These are phyloP conservation scores for Quercus parvula DNA, from an alignment of 306 rosid species.

Conservation along the genomic window DNA sequence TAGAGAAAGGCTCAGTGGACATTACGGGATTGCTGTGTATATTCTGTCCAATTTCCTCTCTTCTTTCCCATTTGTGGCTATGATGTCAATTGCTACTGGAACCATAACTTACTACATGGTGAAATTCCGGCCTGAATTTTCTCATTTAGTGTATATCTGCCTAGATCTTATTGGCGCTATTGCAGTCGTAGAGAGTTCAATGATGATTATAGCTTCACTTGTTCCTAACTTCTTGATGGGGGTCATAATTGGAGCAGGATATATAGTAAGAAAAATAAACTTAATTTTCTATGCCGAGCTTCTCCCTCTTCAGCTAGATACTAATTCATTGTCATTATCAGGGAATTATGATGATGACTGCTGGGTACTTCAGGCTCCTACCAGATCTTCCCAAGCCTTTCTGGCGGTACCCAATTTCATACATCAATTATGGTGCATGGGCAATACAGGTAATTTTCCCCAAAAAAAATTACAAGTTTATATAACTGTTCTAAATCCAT, in stretches of 20 bases:
- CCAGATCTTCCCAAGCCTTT: slow-evolving; percentile 71
- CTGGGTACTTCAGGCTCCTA: slow-evolving; percentile 66
- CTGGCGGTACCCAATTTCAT: slow-evolving; percentile 89
- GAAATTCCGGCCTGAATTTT: slow-evolving; percentile 55
- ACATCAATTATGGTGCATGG: slow-evolving; percentile 85
- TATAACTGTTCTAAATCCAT: too few species aligned
- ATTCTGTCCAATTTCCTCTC: slow-evolving; percentile 74
- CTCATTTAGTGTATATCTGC: slow-evolving; percentile 43
- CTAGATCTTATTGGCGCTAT: slow-evolving; percentile 61
- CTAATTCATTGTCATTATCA: neutral
- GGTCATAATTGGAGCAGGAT: slow-evolving; percentile 82
- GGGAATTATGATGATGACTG: slow-evolving; percentile 94
- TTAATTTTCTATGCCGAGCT: neutral
- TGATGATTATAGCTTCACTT: slow-evolving; percentile 89
- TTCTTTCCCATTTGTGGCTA: slow-evolving; percentile 71
- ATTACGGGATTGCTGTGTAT: slow-evolving; percentile 71
- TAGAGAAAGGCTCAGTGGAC: slow-evolving; percentile 68
- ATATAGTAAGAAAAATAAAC: slow-evolving; percentile 44
- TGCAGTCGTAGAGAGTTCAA: slow-evolving; percentile 79
- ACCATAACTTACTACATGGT: slow-evolving; percentile 78
- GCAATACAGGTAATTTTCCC: slow-evolving; percentile 59
- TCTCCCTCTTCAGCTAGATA: neutral
- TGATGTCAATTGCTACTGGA: slow-evolving; percentile 67
- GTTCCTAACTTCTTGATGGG: slow-evolving; percentile 97
- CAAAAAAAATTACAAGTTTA: neutral